Evolutionary conservation across 768 basidiomycete genomes (phyloP).

Genomic region (Lentinula lateritia): DNA sequence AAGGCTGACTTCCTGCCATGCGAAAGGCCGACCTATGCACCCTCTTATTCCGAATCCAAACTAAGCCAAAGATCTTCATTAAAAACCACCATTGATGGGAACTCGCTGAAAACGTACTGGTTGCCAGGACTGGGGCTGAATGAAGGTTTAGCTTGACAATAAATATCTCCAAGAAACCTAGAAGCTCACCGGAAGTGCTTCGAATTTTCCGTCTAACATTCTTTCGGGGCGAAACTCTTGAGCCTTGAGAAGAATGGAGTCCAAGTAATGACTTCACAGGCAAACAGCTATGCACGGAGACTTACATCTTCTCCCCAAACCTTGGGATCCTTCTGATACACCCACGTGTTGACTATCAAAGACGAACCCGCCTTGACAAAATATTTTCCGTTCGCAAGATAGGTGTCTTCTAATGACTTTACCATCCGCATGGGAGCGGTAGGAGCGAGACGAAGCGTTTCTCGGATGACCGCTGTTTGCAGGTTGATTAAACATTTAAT

Average conservation of each 20-base stretch:
- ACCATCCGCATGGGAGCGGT: slow-evolving; percentile 31
- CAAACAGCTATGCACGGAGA: background rate
- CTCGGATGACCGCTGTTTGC: slow-evolving; percentile 30
- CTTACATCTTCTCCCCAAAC: slow-evolving; percentile 47
- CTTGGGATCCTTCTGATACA: slow-evolving; percentile 32
- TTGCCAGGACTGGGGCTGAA: slow-evolving; percentile 37
- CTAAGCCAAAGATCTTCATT: slow-evolving; percentile 16
- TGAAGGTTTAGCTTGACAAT: background rate
- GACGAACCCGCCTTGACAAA: slow-evolving; percentile 23
- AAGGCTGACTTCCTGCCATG: slow-evolving; percentile 42
- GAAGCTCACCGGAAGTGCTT: slow-evolving; percentile 33
- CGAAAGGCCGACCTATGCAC: slow-evolving; percentile 37
- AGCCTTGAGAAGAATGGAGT: slow-evolving; percentile 23
- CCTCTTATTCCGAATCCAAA: slow-evolving; percentile 14
- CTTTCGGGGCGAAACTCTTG: slow-evolving; percentile 41
- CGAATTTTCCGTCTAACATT: slow-evolving; percentile 45
- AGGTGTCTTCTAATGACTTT: slow-evolving; percentile 28
- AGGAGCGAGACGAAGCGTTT: slow-evolving; percentile 32
- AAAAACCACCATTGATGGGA: background rate
- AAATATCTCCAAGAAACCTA: slow-evolving; percentile 1
- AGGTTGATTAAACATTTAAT: background rate
- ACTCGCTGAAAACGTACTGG: slow-evolving; percentile 21
- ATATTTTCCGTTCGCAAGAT: slow-evolving; percentile 35
- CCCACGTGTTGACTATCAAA: slow-evolving; percentile 22
- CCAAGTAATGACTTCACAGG: too few species aligned